Evolutionary conservation across 768 basidiomycete species (phyloP).

Genomic region (Porphyrellus cyaneotinctus): DNA sequence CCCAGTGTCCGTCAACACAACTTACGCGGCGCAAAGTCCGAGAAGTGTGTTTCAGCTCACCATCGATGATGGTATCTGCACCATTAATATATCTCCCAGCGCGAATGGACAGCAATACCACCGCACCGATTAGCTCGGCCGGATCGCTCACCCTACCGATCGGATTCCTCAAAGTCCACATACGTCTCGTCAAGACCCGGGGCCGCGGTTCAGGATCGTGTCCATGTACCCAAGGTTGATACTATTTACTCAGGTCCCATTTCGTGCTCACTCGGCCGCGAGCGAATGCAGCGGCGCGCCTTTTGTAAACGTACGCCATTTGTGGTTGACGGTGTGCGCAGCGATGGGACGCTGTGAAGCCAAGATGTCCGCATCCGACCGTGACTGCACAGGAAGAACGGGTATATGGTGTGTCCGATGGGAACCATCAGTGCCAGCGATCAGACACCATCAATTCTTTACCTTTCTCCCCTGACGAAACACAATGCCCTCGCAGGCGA

Average conservation of each 20-base stretch:
- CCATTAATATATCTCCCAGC: slow-evolving; percentile 44
- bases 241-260: slow-evolving; percentile 42
- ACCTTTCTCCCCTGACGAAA: not conserved
- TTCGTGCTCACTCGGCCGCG: slow-evolving; percentile 40
- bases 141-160: slow-evolving; percentile 44
- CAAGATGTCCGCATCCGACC: slow-evolving; percentile 41
- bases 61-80: slow-evolving; percentile 40
- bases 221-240: slow-evolving; percentile 44
- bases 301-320: slow-evolving; percentile 41
- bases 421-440: not conserved
- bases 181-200: slow-evolving; percentile 30
- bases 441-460: not conserved
- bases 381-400: slow-evolving; percentile 31
- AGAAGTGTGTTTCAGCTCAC: slow-evolving; percentile 22
- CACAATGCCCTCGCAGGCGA: not conserved
- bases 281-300: slow-evolving; percentile 39
- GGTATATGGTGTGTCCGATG: not conserved
- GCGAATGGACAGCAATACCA: slow-evolving; percentile 40
- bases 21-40: not conserved
- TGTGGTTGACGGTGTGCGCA: slow-evolving; percentile 38
- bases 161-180: slow-evolving; percentile 39
- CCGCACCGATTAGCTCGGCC: slow-evolving; percentile 36
- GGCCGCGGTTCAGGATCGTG: slow-evolving; percentile 38
- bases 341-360: slow-evolving; percentile 45
- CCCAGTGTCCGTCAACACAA: not conserved